phyloP scores from a whole-genome alignment of 2,329 filamentous ascomycete species.

The Penicillium sp. region DNA sequence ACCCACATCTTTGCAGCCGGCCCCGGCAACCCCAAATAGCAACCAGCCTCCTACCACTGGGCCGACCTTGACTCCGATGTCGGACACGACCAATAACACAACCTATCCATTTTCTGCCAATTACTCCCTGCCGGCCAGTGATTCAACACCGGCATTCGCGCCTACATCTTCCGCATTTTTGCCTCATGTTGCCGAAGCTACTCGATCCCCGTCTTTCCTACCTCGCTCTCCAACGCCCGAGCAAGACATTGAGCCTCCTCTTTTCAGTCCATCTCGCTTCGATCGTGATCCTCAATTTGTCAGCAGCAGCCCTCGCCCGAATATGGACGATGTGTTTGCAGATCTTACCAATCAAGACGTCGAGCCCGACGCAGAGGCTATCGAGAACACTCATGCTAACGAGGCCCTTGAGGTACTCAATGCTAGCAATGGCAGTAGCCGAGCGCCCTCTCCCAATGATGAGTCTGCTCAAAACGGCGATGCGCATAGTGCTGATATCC shows the following conservation, averaged over 20 bases:
- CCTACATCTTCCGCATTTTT: slow-evolving; percentile 38
- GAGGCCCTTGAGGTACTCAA: slow-evolving; percentile 47
- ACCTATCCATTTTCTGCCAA: slow-evolving; percentile 42
- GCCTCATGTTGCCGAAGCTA: slow-evolving; percentile 31
- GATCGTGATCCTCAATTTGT: slow-evolving; percentile 32
- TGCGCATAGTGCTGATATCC: slow-evolving; percentile 5
- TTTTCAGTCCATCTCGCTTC: slow-evolving; percentile 45
- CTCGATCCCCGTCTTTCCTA: slow-evolving; percentile 40
- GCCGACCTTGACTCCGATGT: slow-evolving; percentile 35
- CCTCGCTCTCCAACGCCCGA: slow-evolving; percentile 41
- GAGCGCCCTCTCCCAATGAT: slow-evolving; percentile 30
- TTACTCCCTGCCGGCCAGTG: slow-evolving; percentile 38
- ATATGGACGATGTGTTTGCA: slow-evolving; percentile 47
- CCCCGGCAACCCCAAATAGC: slow-evolving; percentile 31
- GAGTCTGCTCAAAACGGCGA: slow-evolving; percentile 24
- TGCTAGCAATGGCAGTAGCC: slow-evolving; percentile 38
- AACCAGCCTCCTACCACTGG: slow-evolving; percentile 31
- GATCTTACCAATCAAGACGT: slow-evolving; percentile 48
- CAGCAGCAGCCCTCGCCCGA: slow-evolving; percentile 41
- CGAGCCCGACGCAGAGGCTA: slow-evolving; percentile 34
- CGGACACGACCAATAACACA: slow-evolving; percentile 27
- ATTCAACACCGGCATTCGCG: slow-evolving; percentile 39
- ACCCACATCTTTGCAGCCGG: slow-evolving; percentile 28
- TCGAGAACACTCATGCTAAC: slow-evolving; percentile 49
- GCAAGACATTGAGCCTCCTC: slow-evolving; percentile 36